Base-by-base conservation (phyloP, 306 rosid genomes). In the Castanopsis chinensis region DNA sequence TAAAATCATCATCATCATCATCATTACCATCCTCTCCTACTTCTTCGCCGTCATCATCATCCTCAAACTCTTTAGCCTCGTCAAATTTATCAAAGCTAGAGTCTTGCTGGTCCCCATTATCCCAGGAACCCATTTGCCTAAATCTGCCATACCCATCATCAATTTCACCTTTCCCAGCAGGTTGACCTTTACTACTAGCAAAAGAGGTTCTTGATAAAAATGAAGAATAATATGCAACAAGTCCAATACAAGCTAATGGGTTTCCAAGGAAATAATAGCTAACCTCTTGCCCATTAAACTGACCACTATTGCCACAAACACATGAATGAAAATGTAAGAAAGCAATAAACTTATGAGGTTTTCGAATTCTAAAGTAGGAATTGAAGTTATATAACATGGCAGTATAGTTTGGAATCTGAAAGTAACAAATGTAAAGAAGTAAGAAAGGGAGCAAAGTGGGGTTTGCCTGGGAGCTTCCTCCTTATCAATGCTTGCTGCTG, bases 1-100 rank as follows among this genome's bases (percentile, higher is more conserved):
- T 80, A 49, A 88, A 73, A 83, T 83, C 82, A 51, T 83, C 90
- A 17, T 84, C 83, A 72, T 72, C 83, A 33, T 32, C 77, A 69
- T 13, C 49, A 27, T 53, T 73, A n/a, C 72, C 41, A 3, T 59
- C 76, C 20, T 77, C 84, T 53, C 17, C 84, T 61, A 54, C 90
- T 28, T 76, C 84, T 14, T 80, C 87, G 0, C 79, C 87, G 0
- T 82, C 86, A 0, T 79, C 80, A 4, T 78, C 84, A 58, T 71
- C 78, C 6, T 53, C 63, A 72, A 80, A 78, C 30, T 64, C 82
- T 37, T 71, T 74, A 69, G 54, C 77, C 63, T 65, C 83, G 20
- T 54, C 78, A 74, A 73, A 83, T 54, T 64, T 63, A 12, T 37
- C 78, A 33, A 75, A 78, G 35, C 59, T 72, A 4, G 61, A 64